phyloP scores from a whole-genome alignment of 2,329 filamentous ascomycete genomes.

The Apiospora saccharicola region DNA sequence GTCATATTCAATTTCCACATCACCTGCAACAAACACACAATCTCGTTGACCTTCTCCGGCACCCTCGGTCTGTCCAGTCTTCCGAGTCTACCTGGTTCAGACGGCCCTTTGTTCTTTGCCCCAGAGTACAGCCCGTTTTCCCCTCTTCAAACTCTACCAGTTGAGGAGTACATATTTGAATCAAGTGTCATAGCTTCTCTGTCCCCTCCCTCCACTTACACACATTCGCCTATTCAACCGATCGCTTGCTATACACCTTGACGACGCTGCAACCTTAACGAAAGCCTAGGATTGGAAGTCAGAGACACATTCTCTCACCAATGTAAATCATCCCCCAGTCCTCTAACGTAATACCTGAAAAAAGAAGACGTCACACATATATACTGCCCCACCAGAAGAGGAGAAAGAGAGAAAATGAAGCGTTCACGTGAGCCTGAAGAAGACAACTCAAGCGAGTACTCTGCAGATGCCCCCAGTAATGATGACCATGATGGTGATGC shows the following conservation, averaged over 20 bases:
- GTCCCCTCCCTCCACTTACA: constrained; percentile 7
- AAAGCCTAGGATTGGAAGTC: constrained; percentile 1
- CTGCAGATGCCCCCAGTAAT: constrained; percentile 28
- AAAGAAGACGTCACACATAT: constrained; percentile 6
- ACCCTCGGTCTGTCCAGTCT: background rate
- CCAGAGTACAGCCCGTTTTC: background rate
- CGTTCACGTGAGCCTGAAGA: constrained; percentile 68
- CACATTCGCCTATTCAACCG: background rate
- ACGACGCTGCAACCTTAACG: constrained; percentile 12
- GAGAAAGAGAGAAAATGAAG: constrained; percentile 57
- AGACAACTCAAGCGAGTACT: constrained; percentile 44
- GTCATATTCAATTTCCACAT: constrained; percentile 6
- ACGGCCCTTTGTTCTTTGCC: background rate
- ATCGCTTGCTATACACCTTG: constrained; percentile 17
- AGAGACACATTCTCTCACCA: constrained; percentile 15
- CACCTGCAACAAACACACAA: background rate
- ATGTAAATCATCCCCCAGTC: constrained; percentile 19
- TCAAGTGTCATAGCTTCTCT: constrained; percentile 2
- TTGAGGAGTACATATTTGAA: background rate
- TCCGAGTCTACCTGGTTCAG: background rate
- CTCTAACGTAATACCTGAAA: constrained; percentile 3
- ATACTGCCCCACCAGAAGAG: background rate
- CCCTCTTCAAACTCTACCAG: constrained; percentile 20
- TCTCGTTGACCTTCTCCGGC: background rate
- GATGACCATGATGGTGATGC: constrained; percentile 17